These are phyloP conservation scores for Wakefieldia striispora DNA, from an alignment of 768 basidiomycete species.

Conservation along the genomic window DNA sequence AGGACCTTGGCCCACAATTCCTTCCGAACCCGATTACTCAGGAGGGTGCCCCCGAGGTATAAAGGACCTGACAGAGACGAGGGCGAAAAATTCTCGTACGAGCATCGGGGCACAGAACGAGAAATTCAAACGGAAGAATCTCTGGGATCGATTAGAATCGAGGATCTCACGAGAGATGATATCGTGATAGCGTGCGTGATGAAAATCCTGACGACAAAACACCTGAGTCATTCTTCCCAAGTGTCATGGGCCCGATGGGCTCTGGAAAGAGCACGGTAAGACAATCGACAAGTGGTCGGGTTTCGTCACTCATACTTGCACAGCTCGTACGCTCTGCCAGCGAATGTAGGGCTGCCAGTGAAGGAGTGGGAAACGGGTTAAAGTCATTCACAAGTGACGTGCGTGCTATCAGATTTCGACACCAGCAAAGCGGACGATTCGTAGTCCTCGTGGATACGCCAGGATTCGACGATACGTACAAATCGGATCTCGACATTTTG, in stretches of 20 bases:
- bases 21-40: no score
- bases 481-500: conserved; percentile 1
- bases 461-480: conserved; percentile 13
- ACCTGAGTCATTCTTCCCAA: no score
- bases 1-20: no score
- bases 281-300: neutral
- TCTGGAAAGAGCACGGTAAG: conserved; percentile 14
- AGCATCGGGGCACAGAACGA: no score
- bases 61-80: no score
- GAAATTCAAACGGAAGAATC: no score
- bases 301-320: neutral
- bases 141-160: no score
- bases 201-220: no score
- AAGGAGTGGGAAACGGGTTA: conserved; percentile 5
- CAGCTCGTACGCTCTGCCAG: conserved; percentile 14
- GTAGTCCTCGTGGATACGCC: conserved; percentile 28
- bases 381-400: conserved; percentile 11
- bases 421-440: neutral
- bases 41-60: no score
- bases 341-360: neutral
- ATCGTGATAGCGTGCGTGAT: no score
- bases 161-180: no score
- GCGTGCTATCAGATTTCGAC: conserved; percentile 1
- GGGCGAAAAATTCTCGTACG: no score
- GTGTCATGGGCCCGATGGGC: conserved; percentile 20